Evolutionary conservation across 2,329 filamentous ascomycete species (phyloP).

Genomic region (Monascus ruber): DNA sequence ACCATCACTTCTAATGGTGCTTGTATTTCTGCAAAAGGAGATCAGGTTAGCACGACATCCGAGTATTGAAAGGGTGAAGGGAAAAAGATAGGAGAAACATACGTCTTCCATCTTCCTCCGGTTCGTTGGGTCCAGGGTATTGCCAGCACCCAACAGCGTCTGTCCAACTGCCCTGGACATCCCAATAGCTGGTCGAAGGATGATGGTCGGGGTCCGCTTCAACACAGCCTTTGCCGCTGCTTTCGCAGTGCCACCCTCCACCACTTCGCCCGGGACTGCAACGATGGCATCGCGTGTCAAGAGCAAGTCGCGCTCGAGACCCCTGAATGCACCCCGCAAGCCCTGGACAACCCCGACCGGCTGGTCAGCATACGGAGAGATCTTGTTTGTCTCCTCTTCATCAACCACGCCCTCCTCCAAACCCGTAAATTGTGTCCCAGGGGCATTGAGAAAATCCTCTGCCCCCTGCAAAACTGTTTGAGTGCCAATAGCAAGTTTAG

Average conservation of each 20-base stretch:
- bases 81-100: slow-evolving; percentile 36
- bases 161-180: slow-evolving; percentile 80
- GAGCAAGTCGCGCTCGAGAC: slow-evolving; percentile 76
- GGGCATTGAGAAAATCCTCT: slow-evolving; percentile 57
- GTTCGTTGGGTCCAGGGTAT: slow-evolving; percentile 76
- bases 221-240: slow-evolving; percentile 70
- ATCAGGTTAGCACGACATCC: slow-evolving; percentile 3
- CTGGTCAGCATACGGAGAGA: slow-evolving; percentile 88
- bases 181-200: slow-evolving; percentile 81
- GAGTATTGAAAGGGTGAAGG: neutral
- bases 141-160: slow-evolving; percentile 83
- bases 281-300: slow-evolving; percentile 84
- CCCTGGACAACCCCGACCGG: slow-evolving; percentile 82
- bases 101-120: slow-evolving; percentile 77
- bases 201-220: slow-evolving; percentile 78
- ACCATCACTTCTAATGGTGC: slow-evolving; percentile 17
- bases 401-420: slow-evolving; percentile 52
- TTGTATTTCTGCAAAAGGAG: slow-evolving; percentile 31
- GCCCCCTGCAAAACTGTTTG: slow-evolving; percentile 86
- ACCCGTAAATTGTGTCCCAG: slow-evolving; percentile 23
- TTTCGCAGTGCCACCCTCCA: slow-evolving; percentile 72
- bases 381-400: slow-evolving; percentile 61
- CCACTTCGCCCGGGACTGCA: slow-evolving; percentile 80
- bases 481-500: slow-evolving; percentile 87
- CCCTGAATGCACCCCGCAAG: slow-evolving; percentile 67